Base-by-base conservation (phyloP, 2,329 filamentous ascomycete genomes). In the Emergomyces orientalis region DNA sequence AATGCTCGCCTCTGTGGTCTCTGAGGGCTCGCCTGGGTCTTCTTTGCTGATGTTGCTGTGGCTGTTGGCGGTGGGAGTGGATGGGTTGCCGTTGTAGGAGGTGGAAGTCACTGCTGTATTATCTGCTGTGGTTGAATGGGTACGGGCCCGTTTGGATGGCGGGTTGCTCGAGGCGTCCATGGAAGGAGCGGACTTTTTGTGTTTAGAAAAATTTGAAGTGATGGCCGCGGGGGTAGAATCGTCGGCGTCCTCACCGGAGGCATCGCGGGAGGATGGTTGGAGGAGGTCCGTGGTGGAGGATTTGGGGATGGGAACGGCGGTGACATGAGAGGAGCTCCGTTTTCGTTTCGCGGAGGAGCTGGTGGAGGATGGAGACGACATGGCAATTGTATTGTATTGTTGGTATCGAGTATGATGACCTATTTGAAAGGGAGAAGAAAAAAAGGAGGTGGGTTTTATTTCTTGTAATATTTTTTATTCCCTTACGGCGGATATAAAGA, bases 221-320 rank as follows among this genome's bases (percentile, higher is more conserved):
- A 65, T 83, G 11, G 69, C 54, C 1, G 68, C 64, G 43, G 81
- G 82, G 60, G 88, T 84, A 19, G 87, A 87, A 68, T 90, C 89
- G 70, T 88, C 87, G 70, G 85, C 87, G 73, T 93, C 90, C 77
- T 96, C 90, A 67, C 83, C 89, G 19, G 90, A 93, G 65, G 89
- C 89, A 78, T 95, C 90, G 72, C 89, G 85, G 43, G 90, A 92
- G 22, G 89, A 91, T 43, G 88, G 82, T 74, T 87, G 85, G 68
- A 87, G 82, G 59, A 86, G 80, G 71, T 88, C 84, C 52, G 85
- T 82, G 63, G 83, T 78, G 68, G 78, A 72, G 65, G 80, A 72
- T 68, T 81, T 76, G 65, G 81, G 78, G 66, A 79, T 75, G 60
- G 78, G 76, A 65, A 81, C 83, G 64, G 79, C 79, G 62, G 83